These are phyloP conservation scores for Conringia planisiliqua DNA, from an alignment of 345 rosid species.

Conservation along the genomic window DNA sequence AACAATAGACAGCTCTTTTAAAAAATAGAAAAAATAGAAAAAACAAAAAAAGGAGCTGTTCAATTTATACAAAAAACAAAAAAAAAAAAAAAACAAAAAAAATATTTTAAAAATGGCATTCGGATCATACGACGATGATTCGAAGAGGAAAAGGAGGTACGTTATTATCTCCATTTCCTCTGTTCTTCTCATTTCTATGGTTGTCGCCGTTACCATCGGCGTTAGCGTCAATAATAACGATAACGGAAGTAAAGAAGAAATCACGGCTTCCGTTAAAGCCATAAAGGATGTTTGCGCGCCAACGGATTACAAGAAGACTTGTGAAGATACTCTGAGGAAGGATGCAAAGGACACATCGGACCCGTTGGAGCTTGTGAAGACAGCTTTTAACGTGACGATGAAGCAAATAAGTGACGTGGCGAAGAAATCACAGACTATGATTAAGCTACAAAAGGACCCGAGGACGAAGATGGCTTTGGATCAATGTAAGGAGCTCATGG, in stretches of 20 bases:
- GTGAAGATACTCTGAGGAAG: slow-evolving; percentile 42
- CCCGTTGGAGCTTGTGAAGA: slow-evolving; percentile 53
- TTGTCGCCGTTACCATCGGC: slow-evolving; percentile 49
- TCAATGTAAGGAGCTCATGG: slow-evolving; percentile 62
- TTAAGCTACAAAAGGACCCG: slow-evolving; percentile 50
- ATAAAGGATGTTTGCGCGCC: slow-evolving; percentile 61
- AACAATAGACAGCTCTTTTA: slow-evolving; percentile 1
- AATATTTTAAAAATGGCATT: slow-evolving; percentile 3
- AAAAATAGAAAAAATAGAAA: not conserved
- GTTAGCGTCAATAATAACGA: slow-evolving; percentile 16
- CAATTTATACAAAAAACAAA: not conserved
- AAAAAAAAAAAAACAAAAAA: not conserved
- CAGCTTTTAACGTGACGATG: slow-evolving; percentile 46
- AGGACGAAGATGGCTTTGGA: slow-evolving; percentile 48
- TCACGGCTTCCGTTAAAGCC: slow-evolving; percentile 53
- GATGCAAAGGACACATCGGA: slow-evolving; percentile 47
- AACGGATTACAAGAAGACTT: slow-evolving; percentile 48
- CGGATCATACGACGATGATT: slow-evolving; percentile 13
- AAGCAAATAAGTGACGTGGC: slow-evolving; percentile 40
- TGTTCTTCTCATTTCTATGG: slow-evolving; percentile 48
- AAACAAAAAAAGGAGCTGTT: not conserved
- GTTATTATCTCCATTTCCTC: slow-evolving; percentile 41
- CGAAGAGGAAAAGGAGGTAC: slow-evolving; percentile 42
- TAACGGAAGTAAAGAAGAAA: not conserved
- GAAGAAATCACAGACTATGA: slow-evolving; percentile 42